Percentiles rank a stretch among this genome's conserved stretches.
These are phyloP conservation scores for Fusarium musae DNA, from an alignment of 2,329 filamentous ascomycete species.

Conservation along the genomic window DNA sequence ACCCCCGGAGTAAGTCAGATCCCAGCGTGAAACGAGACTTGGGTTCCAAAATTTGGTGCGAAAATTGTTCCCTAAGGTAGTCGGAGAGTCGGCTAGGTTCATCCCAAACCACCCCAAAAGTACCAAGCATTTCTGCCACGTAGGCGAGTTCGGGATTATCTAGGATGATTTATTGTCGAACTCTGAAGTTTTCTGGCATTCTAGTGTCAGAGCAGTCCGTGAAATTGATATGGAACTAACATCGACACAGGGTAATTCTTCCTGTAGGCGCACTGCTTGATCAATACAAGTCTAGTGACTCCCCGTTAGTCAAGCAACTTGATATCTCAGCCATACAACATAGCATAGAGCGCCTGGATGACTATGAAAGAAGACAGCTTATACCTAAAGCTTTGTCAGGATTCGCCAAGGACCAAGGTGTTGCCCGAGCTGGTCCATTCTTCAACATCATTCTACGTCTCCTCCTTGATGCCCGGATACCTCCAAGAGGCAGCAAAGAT, in stretches of 20 bases:
- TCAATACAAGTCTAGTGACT: constrained; percentile 84
- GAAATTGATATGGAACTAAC: constrained; percentile 11
- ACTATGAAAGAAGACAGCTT: constrained; percentile 74
- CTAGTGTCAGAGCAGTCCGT: background rate
- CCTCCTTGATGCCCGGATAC: constrained; percentile 76
- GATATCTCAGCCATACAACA: constrained; percentile 92
- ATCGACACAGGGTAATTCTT: constrained; percentile 69
- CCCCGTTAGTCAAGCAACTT: constrained; percentile 83
- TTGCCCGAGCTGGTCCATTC: constrained; percentile 63
- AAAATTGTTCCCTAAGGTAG: background rate
- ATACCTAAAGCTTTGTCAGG: constrained; percentile 65
- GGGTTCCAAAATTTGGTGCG: background rate
- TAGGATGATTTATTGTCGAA: background rate
- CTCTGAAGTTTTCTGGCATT: background rate
- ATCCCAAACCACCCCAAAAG: background rate
- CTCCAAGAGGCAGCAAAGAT: constrained; percentile 80
- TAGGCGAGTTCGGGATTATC: background rate
- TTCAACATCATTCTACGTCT: constrained; percentile 87
- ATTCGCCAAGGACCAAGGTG: constrained; percentile 47
- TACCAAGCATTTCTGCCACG: background rate
- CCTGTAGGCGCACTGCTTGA: constrained; percentile 86
- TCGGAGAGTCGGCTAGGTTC: background rate
- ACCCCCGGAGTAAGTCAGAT: constrained; percentile 52
- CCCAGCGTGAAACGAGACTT: too few species aligned
- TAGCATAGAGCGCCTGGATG: constrained; percentile 66